Conservation (phyloP, 2,329 filamentous ascomycete species). For the Diaporthe sp. region DNA sequence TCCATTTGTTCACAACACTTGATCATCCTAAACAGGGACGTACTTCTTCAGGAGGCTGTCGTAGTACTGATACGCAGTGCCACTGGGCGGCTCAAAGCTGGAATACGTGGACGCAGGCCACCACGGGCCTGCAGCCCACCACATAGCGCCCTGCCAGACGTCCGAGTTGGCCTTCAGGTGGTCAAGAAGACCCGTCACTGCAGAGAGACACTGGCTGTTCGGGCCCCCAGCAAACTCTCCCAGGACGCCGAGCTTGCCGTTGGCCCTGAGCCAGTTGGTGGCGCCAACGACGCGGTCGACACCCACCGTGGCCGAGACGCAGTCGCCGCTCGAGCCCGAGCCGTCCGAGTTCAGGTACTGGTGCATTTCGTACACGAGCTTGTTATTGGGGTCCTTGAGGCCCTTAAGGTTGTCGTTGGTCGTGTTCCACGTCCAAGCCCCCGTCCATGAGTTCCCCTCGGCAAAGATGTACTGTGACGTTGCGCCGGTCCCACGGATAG, state of each 20-base stretch:
- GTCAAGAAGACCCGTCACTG: conserved; percentile 61
- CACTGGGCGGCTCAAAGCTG: conserved; percentile 57
- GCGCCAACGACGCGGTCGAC: conserved; percentile 58
- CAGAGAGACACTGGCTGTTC: conserved; percentile 60
- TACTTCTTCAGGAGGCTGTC: conserved; percentile 38
- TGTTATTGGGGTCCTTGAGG: conserved; percentile 58
- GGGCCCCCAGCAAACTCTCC: conserved; percentile 66
- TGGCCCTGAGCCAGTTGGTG: conserved; percentile 64
- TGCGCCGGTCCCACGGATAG: conserved; percentile 66
- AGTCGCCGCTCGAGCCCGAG: conserved; percentile 58
- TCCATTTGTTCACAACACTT: neutral
- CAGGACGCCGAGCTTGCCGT: conserved; percentile 63
- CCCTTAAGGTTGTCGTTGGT: conserved; percentile 50
- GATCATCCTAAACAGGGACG: conserved; percentile 15
- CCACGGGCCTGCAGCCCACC: conserved; percentile 69
- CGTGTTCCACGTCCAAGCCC: conserved; percentile 49
- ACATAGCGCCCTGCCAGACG: conserved; percentile 66
- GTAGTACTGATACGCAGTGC: conserved; percentile 51
- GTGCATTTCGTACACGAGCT: conserved; percentile 67
- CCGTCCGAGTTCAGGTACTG: conserved; percentile 66
- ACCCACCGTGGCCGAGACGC: conserved; percentile 61
- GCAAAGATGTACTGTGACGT: conserved; percentile 62
- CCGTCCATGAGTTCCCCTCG: conserved; percentile 46
- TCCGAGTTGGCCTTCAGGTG: conserved; percentile 63
- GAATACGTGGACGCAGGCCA: conserved; percentile 58